Conservation (phyloP, 2,329 filamentous ascomycete species). For the Pseudonectria buxi region DNA sequence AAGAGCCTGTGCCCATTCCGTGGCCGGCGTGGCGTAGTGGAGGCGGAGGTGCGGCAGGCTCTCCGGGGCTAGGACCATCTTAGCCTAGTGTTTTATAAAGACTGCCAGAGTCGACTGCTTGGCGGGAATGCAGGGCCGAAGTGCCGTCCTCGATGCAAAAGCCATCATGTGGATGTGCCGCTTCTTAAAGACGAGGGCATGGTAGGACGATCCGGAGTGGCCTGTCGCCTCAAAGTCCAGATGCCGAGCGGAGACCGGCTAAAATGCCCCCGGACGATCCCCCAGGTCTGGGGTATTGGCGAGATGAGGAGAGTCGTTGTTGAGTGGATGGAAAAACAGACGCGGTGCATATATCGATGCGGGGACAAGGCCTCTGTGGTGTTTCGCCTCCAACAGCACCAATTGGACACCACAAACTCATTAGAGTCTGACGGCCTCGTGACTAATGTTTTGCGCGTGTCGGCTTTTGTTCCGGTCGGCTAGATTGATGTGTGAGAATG, state of each 20-base stretch:
- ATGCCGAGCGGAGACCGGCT: slow-evolving; percentile 4
- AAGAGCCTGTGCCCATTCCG: slow-evolving; percentile 28
- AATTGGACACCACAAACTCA: slow-evolving; percentile 1
- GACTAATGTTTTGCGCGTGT: too few species aligned
- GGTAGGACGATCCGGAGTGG: not conserved
- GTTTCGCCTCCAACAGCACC: slow-evolving; percentile 1
- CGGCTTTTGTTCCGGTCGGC: too few species aligned
- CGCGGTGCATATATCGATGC: slow-evolving; percentile 4
- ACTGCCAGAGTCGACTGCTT: too few species aligned
- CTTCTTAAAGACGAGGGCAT: slow-evolving; percentile 2
- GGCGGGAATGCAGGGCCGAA: slow-evolving; percentile 4
- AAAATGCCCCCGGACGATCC: slow-evolving; percentile 7
- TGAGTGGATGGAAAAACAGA: slow-evolving; percentile 11
- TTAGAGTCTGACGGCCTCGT: not conserved
- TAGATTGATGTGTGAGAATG: too few species aligned
- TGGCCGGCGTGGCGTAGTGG: slow-evolving; percentile 18
- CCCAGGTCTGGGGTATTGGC: slow-evolving; percentile 4
- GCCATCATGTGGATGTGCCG: too few species aligned
- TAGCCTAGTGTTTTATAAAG: too few species aligned
- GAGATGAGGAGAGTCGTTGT: not conserved
- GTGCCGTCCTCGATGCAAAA: slow-evolving; percentile 1
- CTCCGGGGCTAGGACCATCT: too few species aligned
- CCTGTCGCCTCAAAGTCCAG: slow-evolving; percentile 2
- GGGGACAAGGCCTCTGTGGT: slow-evolving; percentile 4
- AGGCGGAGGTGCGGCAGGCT: slow-evolving; percentile 8